These are phyloP conservation scores for Aspergillus arachidicola DNA, from an alignment of 2,329 filamentous ascomycete species.

Conservation along the genomic window DNA sequence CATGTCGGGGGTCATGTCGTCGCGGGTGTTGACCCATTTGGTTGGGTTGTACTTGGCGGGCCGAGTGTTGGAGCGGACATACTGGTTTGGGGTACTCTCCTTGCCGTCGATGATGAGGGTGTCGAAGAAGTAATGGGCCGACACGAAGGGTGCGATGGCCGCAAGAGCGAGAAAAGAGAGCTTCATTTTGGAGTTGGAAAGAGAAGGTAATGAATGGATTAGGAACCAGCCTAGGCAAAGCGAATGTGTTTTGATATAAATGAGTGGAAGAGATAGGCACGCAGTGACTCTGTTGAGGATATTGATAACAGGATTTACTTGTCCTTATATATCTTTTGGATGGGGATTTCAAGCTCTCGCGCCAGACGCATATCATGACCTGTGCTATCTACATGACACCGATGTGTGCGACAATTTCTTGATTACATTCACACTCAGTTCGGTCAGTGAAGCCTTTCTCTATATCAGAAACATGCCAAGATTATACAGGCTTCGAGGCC, in stretches of 20 bases:
- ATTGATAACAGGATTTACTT: neutral
- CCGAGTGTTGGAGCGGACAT: constrained; percentile 16
- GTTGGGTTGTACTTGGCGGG: constrained; percentile 14
- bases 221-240: neutral
- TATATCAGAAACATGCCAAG: constrained; percentile 2
- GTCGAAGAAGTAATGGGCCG: constrained; percentile 19
- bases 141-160: neutral
- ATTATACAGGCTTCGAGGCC: neutral
- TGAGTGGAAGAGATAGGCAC: neutral
- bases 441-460: neutral
- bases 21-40: constrained; percentile 13
- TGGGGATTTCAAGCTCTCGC: neutral
- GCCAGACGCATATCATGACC: neutral
- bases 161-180: neutral
- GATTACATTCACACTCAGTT: too few species aligned
- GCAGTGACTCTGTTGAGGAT: neutral
- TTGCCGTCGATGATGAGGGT: constrained; percentile 16
- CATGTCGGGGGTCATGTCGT: constrained; percentile 8
- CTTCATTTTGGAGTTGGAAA: neutral
- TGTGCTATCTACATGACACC: neutral
- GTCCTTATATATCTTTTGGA: neutral
- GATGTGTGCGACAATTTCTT: neutral
- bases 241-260: neutral
- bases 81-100: constrained; percentile 7
- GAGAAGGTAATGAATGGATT: neutral